Conservation (phyloP, 192 early-diverging fungal genomes). For the Coemansia sp. region DNA sequence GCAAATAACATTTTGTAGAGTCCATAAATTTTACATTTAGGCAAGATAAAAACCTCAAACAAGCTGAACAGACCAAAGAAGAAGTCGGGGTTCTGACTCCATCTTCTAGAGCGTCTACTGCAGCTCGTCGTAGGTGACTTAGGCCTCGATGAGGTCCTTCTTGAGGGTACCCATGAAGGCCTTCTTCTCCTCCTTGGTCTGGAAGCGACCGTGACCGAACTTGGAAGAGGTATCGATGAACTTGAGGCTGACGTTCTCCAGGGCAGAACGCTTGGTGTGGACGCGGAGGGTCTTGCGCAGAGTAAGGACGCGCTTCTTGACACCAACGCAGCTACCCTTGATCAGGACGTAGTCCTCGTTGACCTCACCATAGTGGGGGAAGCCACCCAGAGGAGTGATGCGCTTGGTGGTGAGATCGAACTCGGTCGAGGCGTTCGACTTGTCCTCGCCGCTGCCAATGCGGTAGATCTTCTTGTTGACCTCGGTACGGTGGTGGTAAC, state of each 20-base stretch:
- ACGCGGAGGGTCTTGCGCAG: slow-evolving; percentile 96
- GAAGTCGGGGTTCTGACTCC: too few species aligned
- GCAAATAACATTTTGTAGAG: too few species aligned
- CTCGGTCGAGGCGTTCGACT: slow-evolving; percentile 85
- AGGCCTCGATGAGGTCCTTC: slow-evolving; percentile 61
- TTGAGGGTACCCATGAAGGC: slow-evolving; percentile 90
- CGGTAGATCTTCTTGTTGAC: slow-evolving; percentile 99
- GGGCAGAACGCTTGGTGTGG: slow-evolving; percentile 94
- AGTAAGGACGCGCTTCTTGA: slow-evolving; percentile 95
- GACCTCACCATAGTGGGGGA: slow-evolving; percentile 99
- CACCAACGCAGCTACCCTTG: slow-evolving; percentile 96
- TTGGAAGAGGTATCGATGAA: slow-evolving; percentile 99
- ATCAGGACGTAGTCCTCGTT: slow-evolving; percentile 98
- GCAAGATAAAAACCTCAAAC: too few species aligned
- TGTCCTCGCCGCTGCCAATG: slow-evolving; percentile 85
- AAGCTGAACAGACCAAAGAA: too few species aligned
- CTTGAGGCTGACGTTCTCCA: slow-evolving; percentile 96
- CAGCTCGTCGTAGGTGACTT: background rate
- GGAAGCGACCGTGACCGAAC: slow-evolving; percentile 99
- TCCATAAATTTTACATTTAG: too few species aligned
- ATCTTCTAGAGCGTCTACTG: background rate
- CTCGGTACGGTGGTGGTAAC: slow-evolving; percentile 99
- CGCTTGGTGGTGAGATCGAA: slow-evolving; percentile 93
- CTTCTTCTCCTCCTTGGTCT: slow-evolving; percentile 94
- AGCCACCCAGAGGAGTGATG: slow-evolving; percentile 98